Evolutionary conservation across 2,329 filamentous ascomycete species (phyloP), one percentile per base, ranked within the genome.

Genomic region (Hirsutella thompsonii): DNA sequence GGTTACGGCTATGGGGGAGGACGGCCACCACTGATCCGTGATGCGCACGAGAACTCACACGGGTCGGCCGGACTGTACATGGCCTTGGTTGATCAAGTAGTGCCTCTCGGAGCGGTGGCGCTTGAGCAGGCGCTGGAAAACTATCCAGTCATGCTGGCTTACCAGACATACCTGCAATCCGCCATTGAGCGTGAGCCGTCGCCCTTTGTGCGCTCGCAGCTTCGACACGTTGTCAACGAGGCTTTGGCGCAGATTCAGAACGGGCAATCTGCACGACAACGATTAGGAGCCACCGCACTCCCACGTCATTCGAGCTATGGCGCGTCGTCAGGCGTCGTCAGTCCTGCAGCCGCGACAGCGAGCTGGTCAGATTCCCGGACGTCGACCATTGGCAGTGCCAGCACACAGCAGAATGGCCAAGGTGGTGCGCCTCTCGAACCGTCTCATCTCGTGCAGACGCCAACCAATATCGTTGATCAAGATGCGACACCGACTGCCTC

Each of bases 181-280:
- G 63, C 64, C 5, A 76, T 78, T 32, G 69, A 74, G 44, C 61
- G 66, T 2, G 67, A 76, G 41, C 54, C 63, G 0, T 73, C 69
- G 36, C 62, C 70, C 0, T 59, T 68, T 26, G 49, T 62, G 13
- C 62, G 71, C 29, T 61, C 65, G 3, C 68, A 72, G 43, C 59
- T 77, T 9, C 63, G 73, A 34, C 62, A 69, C 42, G 62, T 67
- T 0, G 66, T 76, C 3, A 66, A 64, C 19, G 59, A 60, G 11
- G 67, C 70, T 4, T 45, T 73, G 19, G 55, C 68, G 26, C 54
- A 63, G 23, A 58, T 65, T 2, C 70, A 73, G 42, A 61, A 67
- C 20, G 63, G 62, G 16, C 69, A 72, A 39, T 45, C 56, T 1
- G 46, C 50, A 16, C 50, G 54, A 36, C 52, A 52, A 28, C 50